Evolutionary conservation across 176 grass and related monocot genomes (phyloP).

Genomic region (Raddia distichophylla): DNA sequence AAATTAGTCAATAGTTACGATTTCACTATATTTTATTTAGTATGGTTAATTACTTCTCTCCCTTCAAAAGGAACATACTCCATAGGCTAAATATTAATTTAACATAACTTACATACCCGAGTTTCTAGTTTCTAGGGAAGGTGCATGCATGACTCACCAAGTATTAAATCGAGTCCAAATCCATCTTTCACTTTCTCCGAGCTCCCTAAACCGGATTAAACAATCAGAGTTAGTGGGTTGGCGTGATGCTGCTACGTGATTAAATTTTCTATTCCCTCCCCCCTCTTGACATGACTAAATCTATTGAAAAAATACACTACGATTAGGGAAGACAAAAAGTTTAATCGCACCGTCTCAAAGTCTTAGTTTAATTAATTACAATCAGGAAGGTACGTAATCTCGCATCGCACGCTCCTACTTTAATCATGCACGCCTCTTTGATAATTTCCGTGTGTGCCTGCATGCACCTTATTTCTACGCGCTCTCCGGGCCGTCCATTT

Average conservation of each 20-base stretch:
- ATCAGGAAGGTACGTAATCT: neutral
- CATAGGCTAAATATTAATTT: neutral
- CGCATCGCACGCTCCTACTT: neutral
- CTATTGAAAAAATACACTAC: neutral
- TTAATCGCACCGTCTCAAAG: neutral
- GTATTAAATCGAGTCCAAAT: slow-evolving; percentile 6
- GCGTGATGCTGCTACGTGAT: slow-evolving; percentile 11
- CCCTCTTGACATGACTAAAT: neutral
- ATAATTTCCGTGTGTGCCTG: neutral
- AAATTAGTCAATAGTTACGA: no score
- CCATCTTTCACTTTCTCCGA: slow-evolving; percentile 31
- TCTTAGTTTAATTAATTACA: slow-evolving; percentile 30
- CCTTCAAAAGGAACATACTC: neutral
- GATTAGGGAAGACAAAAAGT: neutral
- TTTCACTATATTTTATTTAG: no score
- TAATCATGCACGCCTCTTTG: neutral
- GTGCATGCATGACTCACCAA: slow-evolving; percentile 29
- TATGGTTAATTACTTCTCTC: no score
- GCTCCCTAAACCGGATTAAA: slow-evolving; percentile 13
- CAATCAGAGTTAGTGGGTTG: slow-evolving; percentile 34
- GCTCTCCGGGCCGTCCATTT: slow-evolving; percentile 2
- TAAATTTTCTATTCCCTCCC: neutral
- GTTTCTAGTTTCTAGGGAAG: slow-evolving; percentile 21
- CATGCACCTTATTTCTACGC: neutral
- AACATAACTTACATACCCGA: neutral